Evolutionary conservation across 805 yeast species (phyloP), one percentile per base, ranked within the genome.

Genomic region (Lachancea sp.): DNA sequence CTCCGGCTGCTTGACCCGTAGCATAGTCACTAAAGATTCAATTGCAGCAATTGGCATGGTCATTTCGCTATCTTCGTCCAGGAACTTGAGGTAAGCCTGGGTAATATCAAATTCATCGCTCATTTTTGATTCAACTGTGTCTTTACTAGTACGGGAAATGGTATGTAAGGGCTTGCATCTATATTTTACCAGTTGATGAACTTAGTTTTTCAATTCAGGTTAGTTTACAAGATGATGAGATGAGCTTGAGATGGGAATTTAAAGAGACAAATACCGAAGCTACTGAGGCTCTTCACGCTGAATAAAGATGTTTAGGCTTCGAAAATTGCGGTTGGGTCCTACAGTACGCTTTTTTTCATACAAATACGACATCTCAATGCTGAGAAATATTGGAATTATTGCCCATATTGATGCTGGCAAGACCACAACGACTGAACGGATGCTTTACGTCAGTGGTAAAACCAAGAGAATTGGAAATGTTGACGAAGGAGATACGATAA

Each of bases 331-430:
- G 19, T 11, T 28, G 13, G 29, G 17, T 12, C 8, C 18, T 16
- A 21, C 11, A 21, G 20, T n/a, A 25, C 39, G 43, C 20, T 29
- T 12, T 19, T 29, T 26, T 35, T 28, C 39, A 7, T 23, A 39
- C 26, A 46, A 40, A 39, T 28, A 42, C 11, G 47, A 43, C 20
- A 37, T 56, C 2, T 43, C 54, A 5, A 51, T 45, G 40, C 73
- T 83, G 18, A 68, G 98, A 45, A 90, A 92, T 62, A 85, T 92
- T 24, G 98, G 98, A 2, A 87, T 92, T 51, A 88, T 92, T 29
- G 98, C 98, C n/a, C 98, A 92, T 59, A 92, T 92, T 40, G 98
- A 92, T 68, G 98, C 98, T 2, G 98, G 98, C 0, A 92, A 92
- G 62, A 92, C 98, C 3, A 92, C 98, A 2, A 89, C 98, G 1